Base-by-base conservation (phyloP, 345 rosid genomes). In the Brassica juncea region DNA sequence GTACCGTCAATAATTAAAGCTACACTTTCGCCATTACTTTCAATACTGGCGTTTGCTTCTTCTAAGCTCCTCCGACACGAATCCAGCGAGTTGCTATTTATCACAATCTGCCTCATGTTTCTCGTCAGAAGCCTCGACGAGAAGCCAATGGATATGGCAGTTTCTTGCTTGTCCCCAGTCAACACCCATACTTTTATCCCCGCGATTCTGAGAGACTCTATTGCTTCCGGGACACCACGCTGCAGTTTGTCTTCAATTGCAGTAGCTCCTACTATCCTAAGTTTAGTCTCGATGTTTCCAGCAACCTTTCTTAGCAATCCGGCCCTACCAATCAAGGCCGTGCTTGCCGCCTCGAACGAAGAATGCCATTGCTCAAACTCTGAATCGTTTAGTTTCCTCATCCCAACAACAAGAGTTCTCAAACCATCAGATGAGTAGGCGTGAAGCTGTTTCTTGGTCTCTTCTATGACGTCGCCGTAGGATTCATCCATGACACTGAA, bases 141-240 rank as follows among this genome's bases (percentile, higher is more conserved):
- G 87, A 88, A 90, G 66, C 98, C 99, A 83, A 93, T 96, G 6
- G 98, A 92, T 84, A 96, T 90, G 71, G 99, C 98, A 55, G 99
- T 93, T 89, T 96, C 99, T 84, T 93, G 97, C 84, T 96, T 96
- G 88, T 96, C 99, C 69, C 99, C 98, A 32, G 98, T 96, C 86
- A 96, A 84, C 57, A 96, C 97, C 98, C 99, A 96, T 47, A 96
- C 95, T 84, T 92, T 90, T 57, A 96, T 88, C 63, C 90, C 98
- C 2, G 98, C 98, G 11, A 74, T 86, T 78, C 97, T 86, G 27
- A 96, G 89, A 71, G 97, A 87, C 75, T 96, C 95, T 65, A 96
- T 96, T 77, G 98, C 94, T 84, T 92, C 94, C 1, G 99, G 97
- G 30, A 96, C 99, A 73, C 99, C 98, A 84, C 78, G 71, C 76